A percentile compares a stretch with the other conserved stretches of the same genome.
Evolutionary conservation across 2,329 filamentous ascomycete genomes (phyloP).

Genomic region (Lasiodiplodia theobromae): DNA sequence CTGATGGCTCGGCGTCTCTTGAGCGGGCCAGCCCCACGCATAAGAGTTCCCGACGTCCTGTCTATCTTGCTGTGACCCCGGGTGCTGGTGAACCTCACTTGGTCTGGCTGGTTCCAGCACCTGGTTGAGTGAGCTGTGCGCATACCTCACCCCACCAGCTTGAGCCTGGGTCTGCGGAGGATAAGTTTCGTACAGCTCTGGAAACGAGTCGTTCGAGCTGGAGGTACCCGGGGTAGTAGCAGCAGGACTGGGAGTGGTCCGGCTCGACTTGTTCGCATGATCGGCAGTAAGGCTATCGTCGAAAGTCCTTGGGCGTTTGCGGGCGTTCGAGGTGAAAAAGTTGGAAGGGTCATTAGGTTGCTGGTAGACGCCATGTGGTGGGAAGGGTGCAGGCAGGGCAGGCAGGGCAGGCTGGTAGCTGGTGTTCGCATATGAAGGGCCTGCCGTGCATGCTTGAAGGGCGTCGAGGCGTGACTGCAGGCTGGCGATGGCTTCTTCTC

Average conservation of each 20-base stretch:
- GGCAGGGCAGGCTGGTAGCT: background rate
- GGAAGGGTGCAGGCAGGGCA: background rate
- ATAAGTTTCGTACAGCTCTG: constrained; percentile 9
- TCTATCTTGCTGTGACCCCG: background rate
- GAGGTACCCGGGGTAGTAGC: constrained; percentile 21
- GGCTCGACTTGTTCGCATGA: constrained; percentile 19
- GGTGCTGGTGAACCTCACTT: background rate
- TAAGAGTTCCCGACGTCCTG: background rate
- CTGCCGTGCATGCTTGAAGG: background rate
- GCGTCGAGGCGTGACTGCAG: constrained; percentile 9
- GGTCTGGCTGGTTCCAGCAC: background rate
- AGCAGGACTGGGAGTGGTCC: constrained; percentile 18
- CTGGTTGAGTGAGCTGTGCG: constrained; percentile 16
- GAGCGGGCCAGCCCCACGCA: background rate
- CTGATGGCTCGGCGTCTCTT: background rate
- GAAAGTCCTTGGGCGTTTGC: constrained; percentile 17
- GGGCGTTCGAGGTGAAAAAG: background rate
- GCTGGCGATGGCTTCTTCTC: background rate
- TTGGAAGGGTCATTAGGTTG: background rate
- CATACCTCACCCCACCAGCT: constrained; percentile 13
- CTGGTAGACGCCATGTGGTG: background rate
- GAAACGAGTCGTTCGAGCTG: constrained; percentile 20
- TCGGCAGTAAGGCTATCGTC: constrained; percentile 18
- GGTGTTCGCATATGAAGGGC: background rate
- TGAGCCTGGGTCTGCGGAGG: constrained; percentile 10